These are phyloP conservation scores for Corymbia citriodora DNA, from an alignment of 441 rosid species.

Conservation along the genomic window DNA sequence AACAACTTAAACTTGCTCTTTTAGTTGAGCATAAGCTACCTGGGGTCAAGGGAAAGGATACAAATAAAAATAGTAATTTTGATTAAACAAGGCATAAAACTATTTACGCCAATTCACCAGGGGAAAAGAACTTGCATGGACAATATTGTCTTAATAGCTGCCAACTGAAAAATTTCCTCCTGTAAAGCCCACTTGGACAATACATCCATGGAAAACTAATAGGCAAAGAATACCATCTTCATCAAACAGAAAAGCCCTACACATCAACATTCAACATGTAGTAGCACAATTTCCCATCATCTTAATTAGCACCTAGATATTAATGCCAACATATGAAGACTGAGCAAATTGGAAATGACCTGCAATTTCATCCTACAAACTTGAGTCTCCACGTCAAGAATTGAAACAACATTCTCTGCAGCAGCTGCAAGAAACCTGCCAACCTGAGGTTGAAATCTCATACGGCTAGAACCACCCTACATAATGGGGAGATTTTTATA, in stretches of 20 bases:
- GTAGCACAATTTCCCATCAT: not conserved
- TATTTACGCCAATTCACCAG: not conserved
- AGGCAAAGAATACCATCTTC: not conserved
- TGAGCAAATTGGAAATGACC: slow-evolving; percentile 28
- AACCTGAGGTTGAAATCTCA: slow-evolving; percentile 85
- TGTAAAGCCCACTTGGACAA: not conserved
- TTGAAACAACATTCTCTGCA: slow-evolving; percentile 71
- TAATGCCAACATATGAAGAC: not conserved
- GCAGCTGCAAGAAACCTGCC: slow-evolving; percentile 96
- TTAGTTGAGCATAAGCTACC: not conserved
- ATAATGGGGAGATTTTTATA: not conserved
- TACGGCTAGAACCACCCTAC: slow-evolving; percentile 76
- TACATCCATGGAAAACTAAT: not conserved
- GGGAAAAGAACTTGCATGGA: not conserved
- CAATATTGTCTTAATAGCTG: not conserved
- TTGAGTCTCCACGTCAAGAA: slow-evolving; percentile 83
- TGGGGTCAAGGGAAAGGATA: not conserved
- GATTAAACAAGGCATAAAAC: not conserved
- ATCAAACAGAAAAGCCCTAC: not conserved
- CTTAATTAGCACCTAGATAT: not conserved
- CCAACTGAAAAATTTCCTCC: not conserved
- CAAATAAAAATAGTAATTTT: not conserved
- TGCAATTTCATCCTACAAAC: slow-evolving; percentile 67
- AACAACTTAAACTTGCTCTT: not conserved
- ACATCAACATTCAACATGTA: not conserved